phyloP scores from a whole-genome alignment of 805 yeast genomes.

The Hyphopichia homilentoma region DNA sequence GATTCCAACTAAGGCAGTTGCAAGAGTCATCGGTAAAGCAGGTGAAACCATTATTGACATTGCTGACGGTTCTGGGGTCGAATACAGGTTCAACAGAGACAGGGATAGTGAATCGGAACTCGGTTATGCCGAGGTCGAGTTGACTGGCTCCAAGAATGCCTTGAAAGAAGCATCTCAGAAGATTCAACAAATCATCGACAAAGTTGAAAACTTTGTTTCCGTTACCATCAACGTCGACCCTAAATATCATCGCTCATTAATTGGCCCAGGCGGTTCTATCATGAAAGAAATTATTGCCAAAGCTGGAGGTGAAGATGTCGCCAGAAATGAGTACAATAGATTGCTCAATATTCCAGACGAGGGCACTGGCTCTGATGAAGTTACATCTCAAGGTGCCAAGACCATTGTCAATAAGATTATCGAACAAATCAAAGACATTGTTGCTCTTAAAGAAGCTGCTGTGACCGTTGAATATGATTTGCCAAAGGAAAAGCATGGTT shows the following conservation, averaged over 20 bases:
- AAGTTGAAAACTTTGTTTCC: slow-evolving; percentile 58
- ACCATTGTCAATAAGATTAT: slow-evolving; percentile 66
- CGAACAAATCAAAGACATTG: slow-evolving; percentile 57
- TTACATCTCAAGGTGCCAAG: slow-evolving; percentile 74
- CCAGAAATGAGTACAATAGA: slow-evolving; percentile 46
- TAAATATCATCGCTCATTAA: slow-evolving; percentile 67
- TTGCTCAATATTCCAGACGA: slow-evolving; percentile 68
- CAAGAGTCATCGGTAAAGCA: slow-evolving; percentile 83
- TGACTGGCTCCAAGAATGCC: slow-evolving; percentile 75
- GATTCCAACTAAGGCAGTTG: slow-evolving; percentile 71
- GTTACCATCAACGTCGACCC: slow-evolving; percentile 64
- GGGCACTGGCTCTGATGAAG: slow-evolving; percentile 52
- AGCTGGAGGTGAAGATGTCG: slow-evolving; percentile 63
- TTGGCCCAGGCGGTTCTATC: slow-evolving; percentile 75
- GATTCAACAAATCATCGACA: slow-evolving; percentile 60
- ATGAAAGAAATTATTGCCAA: slow-evolving; percentile 68
- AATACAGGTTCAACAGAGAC: slow-evolving; percentile 43
- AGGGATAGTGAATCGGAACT: slow-evolving; percentile 43
- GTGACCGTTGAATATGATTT: slow-evolving; percentile 51
- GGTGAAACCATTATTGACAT: slow-evolving; percentile 84
- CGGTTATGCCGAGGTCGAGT: slow-evolving; percentile 54
- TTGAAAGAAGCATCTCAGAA: slow-evolving; percentile 67
- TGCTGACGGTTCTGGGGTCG: slow-evolving; percentile 64
- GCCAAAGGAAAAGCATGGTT: slow-evolving; percentile 70
- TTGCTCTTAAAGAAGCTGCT: slow-evolving; percentile 60